Base-by-base conservation (phyloP, 495 filamentous ascomycete genomes). In the Penicillium bovifimosum region DNA sequence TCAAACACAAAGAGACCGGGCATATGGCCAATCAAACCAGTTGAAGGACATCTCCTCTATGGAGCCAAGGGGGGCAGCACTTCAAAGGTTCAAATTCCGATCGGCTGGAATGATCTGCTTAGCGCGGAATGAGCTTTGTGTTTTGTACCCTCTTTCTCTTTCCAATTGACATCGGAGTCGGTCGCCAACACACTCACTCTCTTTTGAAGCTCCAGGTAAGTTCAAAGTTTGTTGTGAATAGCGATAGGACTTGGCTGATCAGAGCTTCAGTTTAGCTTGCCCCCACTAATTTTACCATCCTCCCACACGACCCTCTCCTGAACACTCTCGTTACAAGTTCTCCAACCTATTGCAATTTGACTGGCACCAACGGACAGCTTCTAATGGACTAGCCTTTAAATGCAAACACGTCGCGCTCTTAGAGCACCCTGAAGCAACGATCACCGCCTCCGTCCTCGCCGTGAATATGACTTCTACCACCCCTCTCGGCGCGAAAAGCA, bases 401-500 rank as follows among this genome's bases (percentile, higher is more conserved):
- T 59, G 59, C 39, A 56, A 60, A 51, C 10, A 51, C 43, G 35
- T 54, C 44, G 47, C 52, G 41, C 49, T 41, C 50, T 49, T 54
- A 59, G 60, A 59, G 60, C 64, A 69, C 62, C 48, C 47, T 63
- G 55, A 61, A 65, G 34, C 28, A 54, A 54, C 32, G 29, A 44
- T 36, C 34, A 36, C 51, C 34, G 41, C 41, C 47, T 18, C 41
- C 47, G 18, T 34, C 20, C 42, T 58, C 54, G 56, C 60, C 54
- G 56, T 64, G 58, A 63, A 46, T 40, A 76, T 76, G 73, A 65
- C 73, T 20, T 67, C 64, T 52, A 68, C 67, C 55, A 48, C 71
- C 20, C 55, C 56, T 11, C 49, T 64, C 47, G 68, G 58, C 41
- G 55, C 61, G 41, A 75, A 73, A 61, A 65, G 59, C 63, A 74